These are phyloP conservation scores for Ceratocystis destructans DNA, from an alignment of 2,329 filamentous ascomycete genomes.

Conservation along the genomic window DNA sequence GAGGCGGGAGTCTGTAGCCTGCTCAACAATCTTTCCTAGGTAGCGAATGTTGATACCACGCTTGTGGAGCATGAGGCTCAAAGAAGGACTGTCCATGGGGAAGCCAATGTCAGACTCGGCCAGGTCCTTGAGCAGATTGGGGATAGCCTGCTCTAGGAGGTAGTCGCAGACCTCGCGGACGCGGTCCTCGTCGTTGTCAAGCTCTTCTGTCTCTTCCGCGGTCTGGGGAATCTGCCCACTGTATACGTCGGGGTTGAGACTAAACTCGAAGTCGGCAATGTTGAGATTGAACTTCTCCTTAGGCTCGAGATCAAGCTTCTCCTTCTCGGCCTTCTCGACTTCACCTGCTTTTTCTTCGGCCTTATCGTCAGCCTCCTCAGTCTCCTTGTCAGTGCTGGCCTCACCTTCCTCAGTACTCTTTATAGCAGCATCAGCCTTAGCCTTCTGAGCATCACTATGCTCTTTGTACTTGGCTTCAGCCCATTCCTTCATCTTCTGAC, in stretches of 20 bases:
- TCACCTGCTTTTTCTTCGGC: slow-evolving; percentile 20
- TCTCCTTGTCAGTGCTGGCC: slow-evolving; percentile 28
- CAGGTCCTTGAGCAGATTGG: slow-evolving; percentile 74
- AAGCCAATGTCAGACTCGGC: slow-evolving; percentile 89
- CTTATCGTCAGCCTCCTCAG: slow-evolving; percentile 25
- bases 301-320: slow-evolving; percentile 35
- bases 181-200: slow-evolving; percentile 72
- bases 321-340: slow-evolving; percentile 22
- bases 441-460: slow-evolving; percentile 26
- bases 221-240: slow-evolving; percentile 84
- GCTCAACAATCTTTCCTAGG: slow-evolving; percentile 66
- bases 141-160: slow-evolving; percentile 63
- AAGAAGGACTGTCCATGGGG: slow-evolving; percentile 92
- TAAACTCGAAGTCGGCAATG: slow-evolving; percentile 71
- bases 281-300: slow-evolving; percentile 46
- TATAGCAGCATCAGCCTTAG: slow-evolving; percentile 23
- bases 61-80: slow-evolving; percentile 83
- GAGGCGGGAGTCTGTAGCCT: slow-evolving; percentile 54
- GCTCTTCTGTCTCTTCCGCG: slow-evolving; percentile 73
- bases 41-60: slow-evolving; percentile 95
- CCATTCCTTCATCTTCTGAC: slow-evolving; percentile 78
- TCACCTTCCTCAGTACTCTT: slow-evolving; percentile 25
- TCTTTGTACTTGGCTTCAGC: slow-evolving; percentile 52
- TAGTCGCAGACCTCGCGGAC: slow-evolving; percentile 73
- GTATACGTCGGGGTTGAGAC: slow-evolving; percentile 90